A percentile compares a stretch with the other conserved stretches of the same genome.
phyloP scores from a whole-genome alignment of 331 rosid species.

The Telfairia occidentalis region DNA sequence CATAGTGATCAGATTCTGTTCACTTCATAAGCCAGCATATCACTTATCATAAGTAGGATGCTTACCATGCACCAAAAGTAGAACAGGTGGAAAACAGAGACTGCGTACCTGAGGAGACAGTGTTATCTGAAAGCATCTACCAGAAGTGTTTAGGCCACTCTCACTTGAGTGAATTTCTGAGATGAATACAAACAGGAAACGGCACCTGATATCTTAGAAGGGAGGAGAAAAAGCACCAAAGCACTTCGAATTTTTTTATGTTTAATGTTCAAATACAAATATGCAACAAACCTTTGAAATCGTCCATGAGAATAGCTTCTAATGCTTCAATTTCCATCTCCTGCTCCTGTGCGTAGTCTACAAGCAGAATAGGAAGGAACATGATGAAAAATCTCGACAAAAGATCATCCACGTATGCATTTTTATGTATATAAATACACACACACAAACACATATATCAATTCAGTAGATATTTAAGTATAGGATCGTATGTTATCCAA shows the following conservation, averaged over 20 bases:
- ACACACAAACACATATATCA: not conserved
- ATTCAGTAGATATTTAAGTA: not conserved
- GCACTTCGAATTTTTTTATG: not conserved
- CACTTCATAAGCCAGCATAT: not conserved
- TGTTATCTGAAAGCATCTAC: slow-evolving; percentile 63
- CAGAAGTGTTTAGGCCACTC: slow-evolving; percentile 77
- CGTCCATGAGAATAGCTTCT: slow-evolving; percentile 97
- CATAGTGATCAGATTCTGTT: not conserved
- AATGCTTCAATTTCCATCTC: slow-evolving; percentile 97
- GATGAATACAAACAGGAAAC: slow-evolving; percentile 17
- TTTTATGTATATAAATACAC: not conserved
- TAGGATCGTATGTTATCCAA: not conserved
- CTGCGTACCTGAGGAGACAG: slow-evolving; percentile 55
- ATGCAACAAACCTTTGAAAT: slow-evolving; percentile 61
- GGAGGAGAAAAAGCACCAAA: not conserved
- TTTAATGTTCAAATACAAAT: not conserved
- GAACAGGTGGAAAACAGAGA: not conserved
- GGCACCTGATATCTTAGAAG: slow-evolving; percentile 6
- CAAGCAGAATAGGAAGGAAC: not conserved
- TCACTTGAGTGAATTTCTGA: slow-evolving; percentile 90
- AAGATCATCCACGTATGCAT: not conserved
- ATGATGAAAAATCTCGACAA: not conserved
- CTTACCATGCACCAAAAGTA: not conserved
- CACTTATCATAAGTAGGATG: not conserved
- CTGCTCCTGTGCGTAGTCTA: slow-evolving; percentile 77